phyloP scores from a whole-genome alignment of 495 filamentous ascomycete species.

The Pyronema domesticum region DNA sequence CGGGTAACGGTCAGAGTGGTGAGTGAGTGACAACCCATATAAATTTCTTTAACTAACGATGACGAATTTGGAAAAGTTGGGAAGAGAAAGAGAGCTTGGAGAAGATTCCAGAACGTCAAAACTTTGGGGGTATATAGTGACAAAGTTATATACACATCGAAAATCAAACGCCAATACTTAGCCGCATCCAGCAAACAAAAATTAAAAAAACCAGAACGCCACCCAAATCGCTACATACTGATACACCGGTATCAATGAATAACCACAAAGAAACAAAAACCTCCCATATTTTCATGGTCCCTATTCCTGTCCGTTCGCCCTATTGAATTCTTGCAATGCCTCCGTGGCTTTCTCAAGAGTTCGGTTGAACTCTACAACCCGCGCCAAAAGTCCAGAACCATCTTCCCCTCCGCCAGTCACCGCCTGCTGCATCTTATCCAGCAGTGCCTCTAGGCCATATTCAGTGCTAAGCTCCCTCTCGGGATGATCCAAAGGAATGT shows the following conservation, averaged over 20 bases:
- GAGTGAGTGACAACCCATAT: too few species aligned
- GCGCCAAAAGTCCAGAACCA: slow-evolving; percentile 15
- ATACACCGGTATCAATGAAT: neutral
- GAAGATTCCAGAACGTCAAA: too few species aligned
- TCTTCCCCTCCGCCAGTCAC: slow-evolving; percentile 16
- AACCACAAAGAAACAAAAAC: neutral
- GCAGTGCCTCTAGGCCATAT: slow-evolving; percentile 12
- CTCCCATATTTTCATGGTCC: neutral
- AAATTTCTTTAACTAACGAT: too few species aligned
- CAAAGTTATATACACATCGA: too few species aligned
- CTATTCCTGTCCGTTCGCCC: neutral
- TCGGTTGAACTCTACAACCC: slow-evolving; percentile 17
- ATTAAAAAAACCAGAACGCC: too few species aligned
- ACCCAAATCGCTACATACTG: neutral
- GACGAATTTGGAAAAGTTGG: too few species aligned
- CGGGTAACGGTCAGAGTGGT: too few species aligned
- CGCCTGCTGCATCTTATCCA: slow-evolving; percentile 7
- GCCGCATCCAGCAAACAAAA: too few species aligned
- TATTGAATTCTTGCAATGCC: slow-evolving; percentile 10
- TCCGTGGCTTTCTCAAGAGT: slow-evolving; percentile 16
- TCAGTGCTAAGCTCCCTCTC: neutral
- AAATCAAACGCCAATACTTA: too few species aligned
- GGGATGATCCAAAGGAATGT: neutral
- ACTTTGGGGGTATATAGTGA: too few species aligned
- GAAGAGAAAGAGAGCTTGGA: too few species aligned